Evolutionary conservation across 208 protist species (phyloP).

Genomic region (Trypanosoma avium): DNA sequence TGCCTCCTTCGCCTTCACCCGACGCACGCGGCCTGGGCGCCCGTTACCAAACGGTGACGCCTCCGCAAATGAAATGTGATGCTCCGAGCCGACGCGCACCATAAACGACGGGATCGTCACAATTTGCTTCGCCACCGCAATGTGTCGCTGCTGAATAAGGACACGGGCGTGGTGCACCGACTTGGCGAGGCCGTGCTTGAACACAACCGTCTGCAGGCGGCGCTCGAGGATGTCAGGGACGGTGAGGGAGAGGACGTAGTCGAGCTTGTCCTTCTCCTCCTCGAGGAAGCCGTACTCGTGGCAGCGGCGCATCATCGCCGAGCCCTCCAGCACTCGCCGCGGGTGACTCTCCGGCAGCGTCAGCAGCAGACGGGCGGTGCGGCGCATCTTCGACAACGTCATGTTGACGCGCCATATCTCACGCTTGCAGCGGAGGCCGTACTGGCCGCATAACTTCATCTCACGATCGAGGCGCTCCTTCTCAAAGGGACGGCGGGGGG

Average conservation of each 20-base stretch:
- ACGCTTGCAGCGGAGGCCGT: conserved; percentile 99
- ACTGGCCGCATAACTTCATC: conserved; percentile 99
- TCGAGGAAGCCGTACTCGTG: conserved; percentile 98
- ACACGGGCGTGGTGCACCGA: conserved; percentile 99
- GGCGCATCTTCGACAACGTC: conserved; percentile 99
- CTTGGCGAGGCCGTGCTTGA: conserved; percentile 98
- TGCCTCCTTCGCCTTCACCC: conserved; percentile 81
- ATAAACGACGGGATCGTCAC: conserved; percentile 99
- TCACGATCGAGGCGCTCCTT: conserved; percentile 99
- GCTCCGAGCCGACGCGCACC: conserved; percentile 98
- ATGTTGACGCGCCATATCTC: conserved; percentile 99
- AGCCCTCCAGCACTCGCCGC: conserved; percentile 97
- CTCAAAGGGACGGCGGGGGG: conserved; percentile 99
- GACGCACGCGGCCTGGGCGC: conserved; percentile 95
- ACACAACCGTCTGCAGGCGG: conserved; percentile 99
- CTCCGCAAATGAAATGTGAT: conserved; percentile 98
- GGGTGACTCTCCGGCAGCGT: conserved; percentile 99
- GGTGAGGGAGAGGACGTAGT: conserved; percentile 99
- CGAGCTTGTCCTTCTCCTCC: conserved; percentile 98
- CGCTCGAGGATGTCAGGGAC: conserved; percentile 99
- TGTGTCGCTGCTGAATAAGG: conserved; percentile 99
- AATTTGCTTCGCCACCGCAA: conserved; percentile 99
- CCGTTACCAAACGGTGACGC: conserved; percentile 96
- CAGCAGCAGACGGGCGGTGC: conserved; percentile 98
- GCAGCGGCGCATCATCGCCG: conserved; percentile 98